These are phyloP conservation scores for Vigna mungo DNA, from an alignment of 306 rosid genomes.

Conservation along the genomic window DNA sequence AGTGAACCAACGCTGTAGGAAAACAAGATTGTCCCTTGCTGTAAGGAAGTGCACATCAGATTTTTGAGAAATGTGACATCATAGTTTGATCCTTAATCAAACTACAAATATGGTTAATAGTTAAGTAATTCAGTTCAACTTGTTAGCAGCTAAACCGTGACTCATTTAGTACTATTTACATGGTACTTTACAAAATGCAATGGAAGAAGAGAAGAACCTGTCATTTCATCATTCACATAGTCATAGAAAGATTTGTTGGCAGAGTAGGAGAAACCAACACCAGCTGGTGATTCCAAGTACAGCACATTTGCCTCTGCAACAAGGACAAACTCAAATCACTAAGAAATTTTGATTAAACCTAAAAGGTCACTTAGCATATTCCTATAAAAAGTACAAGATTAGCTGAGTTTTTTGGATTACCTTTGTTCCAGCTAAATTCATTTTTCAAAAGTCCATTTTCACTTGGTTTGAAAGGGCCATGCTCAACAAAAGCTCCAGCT, in stretches of 20 bases:
- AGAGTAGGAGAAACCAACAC: constrained; percentile 90
- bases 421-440: constrained; percentile 73
- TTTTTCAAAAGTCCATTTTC: constrained; percentile 57
- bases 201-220: constrained; percentile 55
- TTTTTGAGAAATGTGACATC: background rate
- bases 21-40: constrained; percentile 75
- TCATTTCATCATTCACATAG: constrained; percentile 53
- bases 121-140: constrained; percentile 8
- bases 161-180: background rate
- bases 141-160: background rate
- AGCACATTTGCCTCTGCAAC: constrained; percentile 69
- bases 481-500: constrained; percentile 74
- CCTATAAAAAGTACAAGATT: background rate
- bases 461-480: constrained; percentile 77
- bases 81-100: background rate
- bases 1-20: constrained; percentile 64
- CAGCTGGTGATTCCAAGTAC: constrained; percentile 78
- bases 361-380: constrained; percentile 4
- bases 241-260: constrained; percentile 60
- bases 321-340: background rate
- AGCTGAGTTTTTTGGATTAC: constrained; percentile 38
- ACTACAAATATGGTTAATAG: background rate
- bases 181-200: background rate
- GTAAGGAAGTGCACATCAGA: background rate
- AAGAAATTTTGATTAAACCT: background rate